Evolutionary conservation across 345 rosid genomes (phyloP), one percentile per base, ranked within the genome.

Genomic region (Brassica nigra): DNA sequence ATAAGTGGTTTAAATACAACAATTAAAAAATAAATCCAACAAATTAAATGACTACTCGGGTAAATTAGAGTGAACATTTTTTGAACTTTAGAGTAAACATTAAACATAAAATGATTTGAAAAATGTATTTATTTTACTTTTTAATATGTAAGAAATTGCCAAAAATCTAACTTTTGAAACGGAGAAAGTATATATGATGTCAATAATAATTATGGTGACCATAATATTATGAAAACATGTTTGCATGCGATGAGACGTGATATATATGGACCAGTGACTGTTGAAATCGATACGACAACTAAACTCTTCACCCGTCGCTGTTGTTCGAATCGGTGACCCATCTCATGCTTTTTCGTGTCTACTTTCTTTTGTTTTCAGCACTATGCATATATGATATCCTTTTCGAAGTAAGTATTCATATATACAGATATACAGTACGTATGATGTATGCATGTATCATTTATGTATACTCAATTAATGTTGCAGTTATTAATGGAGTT

Each of bases 251-350:
- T 62, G 66, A 62, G 18, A 62, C 39, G 67, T 62, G 39, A 33
- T 8, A 15, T 33, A 64, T 64, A 31, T 64, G 27, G 68, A 64
- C 68, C 68, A 64, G 37, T 64, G 33, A 64, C 27, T 64, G 5
- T 64, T 33, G 68, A 64, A 33, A 64, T 64, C 68, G 44, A 64
- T 34, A 63, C 67, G 11, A 63, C 67, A 63, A n/a, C 67, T 30
- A 31, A 63, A 63, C 42, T 63, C 39, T n/a, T 63, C 20, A 63
- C 8, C 67, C 10, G 67, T 63, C 67, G 18, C 39, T 63, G 34
- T 63, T 63, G 23, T 31, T 63, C 23, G 67, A 63, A 63, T 31
- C 67, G 42, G 67, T 63, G 42, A 63, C 67, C 5, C 42, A 31
- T 63, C 42, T 63, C 23, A 63, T 63, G 67, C 42, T 63, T 63